A percentile compares a stretch with the other conserved stretches of the same genome.
Evolutionary conservation across 208 protist species (phyloP).

Genomic region (Leptomonas seymouri): DNA sequence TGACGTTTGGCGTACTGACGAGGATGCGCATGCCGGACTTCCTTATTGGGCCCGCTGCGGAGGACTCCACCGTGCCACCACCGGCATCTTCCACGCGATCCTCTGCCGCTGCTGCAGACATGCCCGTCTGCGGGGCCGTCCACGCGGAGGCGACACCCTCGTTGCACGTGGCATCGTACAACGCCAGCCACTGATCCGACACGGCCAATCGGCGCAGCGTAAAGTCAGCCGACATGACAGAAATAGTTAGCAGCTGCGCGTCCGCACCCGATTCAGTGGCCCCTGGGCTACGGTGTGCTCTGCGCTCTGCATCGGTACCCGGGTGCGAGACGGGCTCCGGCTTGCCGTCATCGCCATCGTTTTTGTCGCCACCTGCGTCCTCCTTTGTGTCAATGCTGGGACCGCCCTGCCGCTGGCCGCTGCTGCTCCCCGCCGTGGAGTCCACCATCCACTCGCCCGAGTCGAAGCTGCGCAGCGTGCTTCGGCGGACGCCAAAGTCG

Average conservation of each 20-base stretch:
- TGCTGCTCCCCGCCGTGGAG: slow-evolving; percentile 3
- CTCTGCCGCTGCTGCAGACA: neutral
- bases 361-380: neutral
- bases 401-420: slow-evolving; percentile 1
- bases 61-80: neutral
- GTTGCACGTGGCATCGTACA: slow-evolving; percentile 84
- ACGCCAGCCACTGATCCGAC: slow-evolving; percentile 82
- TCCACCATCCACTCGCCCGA: slow-evolving; percentile 19
- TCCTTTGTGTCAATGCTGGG: slow-evolving; percentile 5
- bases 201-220: slow-evolving; percentile 83
- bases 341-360: neutral
- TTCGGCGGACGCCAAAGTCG: slow-evolving; percentile 51
- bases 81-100: neutral
- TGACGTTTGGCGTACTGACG: slow-evolving; percentile 69
- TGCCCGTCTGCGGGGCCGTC: slow-evolving; percentile 29
- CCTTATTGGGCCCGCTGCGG: neutral
- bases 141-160: slow-evolving; percentile 60
- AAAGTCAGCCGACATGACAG: slow-evolving; percentile 73
- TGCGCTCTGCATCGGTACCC: neutral
- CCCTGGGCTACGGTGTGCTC: neutral
- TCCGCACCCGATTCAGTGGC: neutral
- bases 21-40: slow-evolving; percentile 51
- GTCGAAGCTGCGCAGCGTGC: slow-evolving; percentile 25
- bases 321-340: neutral
- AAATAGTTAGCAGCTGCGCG: slow-evolving; percentile 37